Base-by-base conservation (phyloP, 2,329 filamentous ascomycete genomes). In the Exophiala spinifera region DNA sequence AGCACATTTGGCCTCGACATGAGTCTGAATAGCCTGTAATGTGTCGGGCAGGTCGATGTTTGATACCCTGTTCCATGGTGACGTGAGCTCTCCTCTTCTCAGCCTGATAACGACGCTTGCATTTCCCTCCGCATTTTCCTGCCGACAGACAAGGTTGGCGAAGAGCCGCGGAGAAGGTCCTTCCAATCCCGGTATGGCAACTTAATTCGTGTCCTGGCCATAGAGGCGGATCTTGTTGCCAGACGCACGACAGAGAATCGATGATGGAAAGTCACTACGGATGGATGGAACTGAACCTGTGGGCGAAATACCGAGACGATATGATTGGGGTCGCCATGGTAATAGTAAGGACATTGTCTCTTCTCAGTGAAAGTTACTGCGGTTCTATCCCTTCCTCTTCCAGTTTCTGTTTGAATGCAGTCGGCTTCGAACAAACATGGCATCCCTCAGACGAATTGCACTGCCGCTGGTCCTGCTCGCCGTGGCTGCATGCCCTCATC, bases 191-290 rank as follows among this genome's bases (percentile, higher is more conserved):
- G 42, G 42, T 25, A 44, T 44, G 21, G 21, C 42, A 44, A n/a
- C 13, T 25, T 44, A 14, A 23, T n/a, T 15, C 17, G 6, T 5
- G 3, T 11, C n/a, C 36, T 39, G 36, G 36, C 17, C 36, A 39
- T 39, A 39, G n/a, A 39, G 36, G 14, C 36, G 33, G 19, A 37
- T 23, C 28, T 43, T 44, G 25, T 21, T 28, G 40, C 19, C 23
- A 31, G 20, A 14, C 11, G 17, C n/a, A 17, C 14, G 51, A 44
- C 28, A 40, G 11, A 1, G 14, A 47, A 48, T 49, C 53, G 40
- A 50, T 42, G 42, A 49, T 53, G 51, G 45, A 57, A 39, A 45
- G 21, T 23, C 28, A 17, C 50, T 21, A 46, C 46, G 49, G 50
- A 21, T 47, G 10, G 42, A 31, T 44, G 50, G 50, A 53, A 23